phyloP scores from a whole-genome alignment of 148 eudicot genomes.

The Chenopodium berlandieri region DNA sequence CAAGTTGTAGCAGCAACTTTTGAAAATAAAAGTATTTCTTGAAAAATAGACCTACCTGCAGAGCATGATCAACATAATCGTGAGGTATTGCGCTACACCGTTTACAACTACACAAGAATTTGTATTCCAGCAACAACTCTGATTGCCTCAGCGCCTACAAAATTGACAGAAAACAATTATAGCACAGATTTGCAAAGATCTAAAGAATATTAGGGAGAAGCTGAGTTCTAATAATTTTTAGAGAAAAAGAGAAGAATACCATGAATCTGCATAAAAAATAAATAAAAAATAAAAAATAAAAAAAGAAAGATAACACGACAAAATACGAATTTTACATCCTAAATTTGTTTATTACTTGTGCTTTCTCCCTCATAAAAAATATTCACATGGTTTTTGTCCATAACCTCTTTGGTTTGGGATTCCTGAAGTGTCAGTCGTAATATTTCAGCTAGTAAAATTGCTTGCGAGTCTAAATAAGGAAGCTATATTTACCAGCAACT shows the following conservation, averaged over 20 bases:
- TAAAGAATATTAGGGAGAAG: background rate
- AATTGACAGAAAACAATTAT: background rate
- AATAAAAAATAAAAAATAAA: too few species aligned
- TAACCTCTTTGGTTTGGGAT: too few species aligned
- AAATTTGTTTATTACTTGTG: too few species aligned
- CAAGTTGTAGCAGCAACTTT: background rate
- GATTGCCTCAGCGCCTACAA: constrained; percentile 54
- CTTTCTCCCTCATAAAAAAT: too few species aligned
- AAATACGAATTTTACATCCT: background rate
- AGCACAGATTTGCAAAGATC: background rate
- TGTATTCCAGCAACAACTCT: constrained; percentile 56
- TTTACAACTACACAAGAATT: constrained; percentile 52
- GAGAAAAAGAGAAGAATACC: background rate
- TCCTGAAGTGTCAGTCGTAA: too few species aligned
- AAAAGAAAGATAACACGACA: background rate
- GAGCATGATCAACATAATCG: constrained; percentile 45
- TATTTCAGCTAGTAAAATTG: too few species aligned
- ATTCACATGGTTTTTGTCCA: too few species aligned
- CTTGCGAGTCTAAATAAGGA: too few species aligned
- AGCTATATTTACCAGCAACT: too few species aligned
- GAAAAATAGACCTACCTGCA: constrained; percentile 40
- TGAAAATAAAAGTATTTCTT: background rate
- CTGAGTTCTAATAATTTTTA: background rate
- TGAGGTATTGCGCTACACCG: constrained; percentile 47
- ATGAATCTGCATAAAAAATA: background rate